Evolutionary conservation across 2,329 filamentous ascomycete genomes (phyloP).

Genomic region (Stagonosporopsis tanaceti): DNA sequence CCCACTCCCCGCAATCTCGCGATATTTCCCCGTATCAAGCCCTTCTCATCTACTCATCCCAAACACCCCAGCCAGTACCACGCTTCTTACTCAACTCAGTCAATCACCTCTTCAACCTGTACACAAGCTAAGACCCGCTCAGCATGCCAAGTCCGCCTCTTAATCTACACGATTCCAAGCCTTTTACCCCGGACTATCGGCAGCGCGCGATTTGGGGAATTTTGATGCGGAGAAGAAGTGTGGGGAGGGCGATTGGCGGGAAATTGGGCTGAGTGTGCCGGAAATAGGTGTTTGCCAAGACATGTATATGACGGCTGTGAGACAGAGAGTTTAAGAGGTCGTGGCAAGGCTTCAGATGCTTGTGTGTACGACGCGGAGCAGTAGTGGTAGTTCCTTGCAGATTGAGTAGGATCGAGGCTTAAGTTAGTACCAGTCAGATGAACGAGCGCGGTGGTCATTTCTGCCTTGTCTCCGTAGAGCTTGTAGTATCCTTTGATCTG

Average conservation of each 20-base stretch:
- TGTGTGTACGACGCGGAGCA: neutral
- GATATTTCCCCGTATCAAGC: constrained; percentile 5
- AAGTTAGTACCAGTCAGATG: neutral
- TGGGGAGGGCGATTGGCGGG: constrained; percentile 6
- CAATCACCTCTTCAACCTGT: neutral
- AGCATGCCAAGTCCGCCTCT: constrained; percentile 5
- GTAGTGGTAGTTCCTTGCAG: neutral
- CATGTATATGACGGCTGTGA: constrained; percentile 2
- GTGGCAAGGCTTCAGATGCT: constrained; percentile 12
- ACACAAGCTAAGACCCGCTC: neutral
- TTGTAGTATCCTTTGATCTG: neutral
- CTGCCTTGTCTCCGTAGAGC: neutral
- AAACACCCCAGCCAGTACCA: too few relatives aligned
- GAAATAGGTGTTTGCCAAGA: constrained; percentile 1
- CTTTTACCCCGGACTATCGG: constrained; percentile 1
- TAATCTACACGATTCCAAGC: neutral
- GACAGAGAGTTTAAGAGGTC: neutral
- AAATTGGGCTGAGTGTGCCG: neutral
- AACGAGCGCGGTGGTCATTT: neutral
- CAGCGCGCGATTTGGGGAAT: neutral
- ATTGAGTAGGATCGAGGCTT: neutral
- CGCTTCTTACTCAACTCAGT: neutral
- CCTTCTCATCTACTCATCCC: neutral
- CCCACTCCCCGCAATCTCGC: neutral
- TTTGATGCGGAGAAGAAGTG: neutral